phyloP scores from a whole-genome alignment of 805 yeast genomes.

The Ogataea angusta region DNA sequence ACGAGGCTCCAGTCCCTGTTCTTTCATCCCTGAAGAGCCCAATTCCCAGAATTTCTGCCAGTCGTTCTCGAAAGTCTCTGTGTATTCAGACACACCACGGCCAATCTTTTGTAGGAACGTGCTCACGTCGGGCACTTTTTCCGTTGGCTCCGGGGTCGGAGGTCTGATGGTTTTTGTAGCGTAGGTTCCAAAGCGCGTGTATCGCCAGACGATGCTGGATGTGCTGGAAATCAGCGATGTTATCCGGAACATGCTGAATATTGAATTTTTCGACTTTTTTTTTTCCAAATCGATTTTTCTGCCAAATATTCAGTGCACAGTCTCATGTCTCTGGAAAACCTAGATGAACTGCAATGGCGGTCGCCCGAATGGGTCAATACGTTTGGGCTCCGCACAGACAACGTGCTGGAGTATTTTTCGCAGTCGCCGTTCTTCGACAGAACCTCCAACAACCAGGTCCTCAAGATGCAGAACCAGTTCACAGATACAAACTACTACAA shows the following conservation, averaged over 20 bases:
- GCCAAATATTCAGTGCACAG: not conserved
- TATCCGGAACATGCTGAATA: constrained; percentile 5
- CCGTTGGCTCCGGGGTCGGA: constrained; percentile 48
- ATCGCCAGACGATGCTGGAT: not conserved
- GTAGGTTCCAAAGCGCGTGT: not conserved
- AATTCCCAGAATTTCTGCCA: constrained; percentile 67
- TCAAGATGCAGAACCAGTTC: constrained; percentile 93
- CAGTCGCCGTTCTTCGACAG: constrained; percentile 95
- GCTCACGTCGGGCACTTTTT: constrained; percentile 60
- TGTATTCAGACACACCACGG: constrained; percentile 63
- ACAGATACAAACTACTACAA: constrained; percentile 43
- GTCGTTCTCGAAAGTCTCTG: constrained; percentile 61
- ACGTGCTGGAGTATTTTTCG: constrained; percentile 89
- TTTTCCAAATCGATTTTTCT: constrained; percentile 2
- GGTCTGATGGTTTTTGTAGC: constrained; percentile 1
- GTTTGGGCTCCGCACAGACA: constrained; percentile 81
- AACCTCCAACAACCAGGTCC: constrained; percentile 88
- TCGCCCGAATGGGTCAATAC: constrained; percentile 96
- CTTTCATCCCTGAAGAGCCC: constrained; percentile 57
- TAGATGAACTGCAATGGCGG: constrained; percentile 95
- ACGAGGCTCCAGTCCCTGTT: constrained; percentile 70
- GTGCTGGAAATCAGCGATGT: not conserved
- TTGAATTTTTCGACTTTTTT: not conserved
- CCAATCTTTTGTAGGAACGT: constrained; percentile 79
- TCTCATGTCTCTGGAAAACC: constrained; percentile 26